Evolutionary conservation across 495 filamentous ascomycete species (phyloP), one percentile per base, ranked within the genome.

Genomic region (Penicillium lagena): DNA sequence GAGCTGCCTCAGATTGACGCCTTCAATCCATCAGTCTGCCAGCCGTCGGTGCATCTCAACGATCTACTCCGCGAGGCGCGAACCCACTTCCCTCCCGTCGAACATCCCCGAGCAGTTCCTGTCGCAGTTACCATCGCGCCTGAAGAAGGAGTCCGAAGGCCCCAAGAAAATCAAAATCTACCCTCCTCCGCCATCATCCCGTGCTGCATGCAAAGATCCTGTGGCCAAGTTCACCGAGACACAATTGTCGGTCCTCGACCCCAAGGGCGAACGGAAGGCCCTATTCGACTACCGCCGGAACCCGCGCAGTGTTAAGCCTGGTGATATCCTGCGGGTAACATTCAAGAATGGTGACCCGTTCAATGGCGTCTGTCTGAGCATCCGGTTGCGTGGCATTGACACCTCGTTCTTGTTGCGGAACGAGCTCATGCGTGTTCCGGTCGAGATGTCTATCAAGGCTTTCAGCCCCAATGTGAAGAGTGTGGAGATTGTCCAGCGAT

Each of bases 391-490:
- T 7, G 90, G 90, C 49, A 75, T 94, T 17, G 93, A 99, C 63
- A 91, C 88, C 7, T 84, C 82, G 1, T 78, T 97, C 35, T 64
- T 96, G 48, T 72, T 99, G 42, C 76, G 93, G 22, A 90, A 89
- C 55, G 79, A 90, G 51, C 62, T 99, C 42, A 83, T 81, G 35
- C 76, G 84, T 42, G 79, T 93, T 7, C 87, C 88, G 37, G 89
- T 96, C n/a, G 93, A 99, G 79, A 90, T 96, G 88, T 96, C 88
- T 78, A 87, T 83, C 60, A 99, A 97, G 78, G 71, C 95, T 40
- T 97, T 89, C 71, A 83, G 76, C 50, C 90, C 90, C 47, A 87
- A 86, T 62, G 83, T 97, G 39, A 77, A 85, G 55, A 87, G 87
- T 45, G 86, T 99, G 56, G 94, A 99, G 71, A 83, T 99, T 51